These are phyloP conservation scores for Aspergillus mulundensis DNA, from an alignment of 495 filamentous ascomycete species.

Conservation along the genomic window DNA sequence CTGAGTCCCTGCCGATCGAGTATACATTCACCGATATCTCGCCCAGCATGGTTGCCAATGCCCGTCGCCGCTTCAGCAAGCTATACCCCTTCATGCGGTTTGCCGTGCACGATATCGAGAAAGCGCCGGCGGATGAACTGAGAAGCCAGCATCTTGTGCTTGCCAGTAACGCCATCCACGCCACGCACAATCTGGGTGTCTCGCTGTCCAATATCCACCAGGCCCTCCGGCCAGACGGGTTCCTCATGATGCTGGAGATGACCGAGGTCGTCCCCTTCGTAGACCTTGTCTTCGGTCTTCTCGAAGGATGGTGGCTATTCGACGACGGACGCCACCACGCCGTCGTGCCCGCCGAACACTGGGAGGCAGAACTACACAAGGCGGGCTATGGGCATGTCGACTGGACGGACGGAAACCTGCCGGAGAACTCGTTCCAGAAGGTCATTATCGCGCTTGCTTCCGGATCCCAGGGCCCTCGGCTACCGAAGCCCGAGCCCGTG, in stretches of 20 bases:
- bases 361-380: slow-evolving; percentile 1
- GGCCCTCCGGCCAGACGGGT: slow-evolving; percentile 30
- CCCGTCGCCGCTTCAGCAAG: slow-evolving; percentile 22
- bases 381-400: slow-evolving; percentile 1
- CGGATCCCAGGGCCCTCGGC: slow-evolving; percentile 19
- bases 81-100: slow-evolving; percentile 38
- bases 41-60: slow-evolving; percentile 33
- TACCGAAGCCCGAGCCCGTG: not conserved
- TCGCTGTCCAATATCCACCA: slow-evolving; percentile 24
- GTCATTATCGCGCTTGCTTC: slow-evolving; percentile 24
- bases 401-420: slow-evolving; percentile 1
- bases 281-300: slow-evolving; percentile 29
- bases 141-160: slow-evolving; percentile 38
- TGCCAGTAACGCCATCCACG: slow-evolving; percentile 43
- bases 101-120: slow-evolving; percentile 37
- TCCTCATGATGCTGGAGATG: slow-evolving; percentile 36
- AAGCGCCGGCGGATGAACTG: slow-evolving; percentile 21
- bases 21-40: slow-evolving; percentile 47
- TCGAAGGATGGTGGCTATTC: slow-evolving; percentile 36
- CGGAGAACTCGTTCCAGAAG: not conserved
- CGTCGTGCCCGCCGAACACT: not conserved
- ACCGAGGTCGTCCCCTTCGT: slow-evolving; percentile 22
- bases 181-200: slow-evolving; percentile 30
- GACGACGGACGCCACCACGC: slow-evolving; percentile 26
- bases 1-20: slow-evolving; percentile 27